phyloP scores from a whole-genome alignment of 257 asterid species.

The Salvia miltiorrhiza region DNA sequence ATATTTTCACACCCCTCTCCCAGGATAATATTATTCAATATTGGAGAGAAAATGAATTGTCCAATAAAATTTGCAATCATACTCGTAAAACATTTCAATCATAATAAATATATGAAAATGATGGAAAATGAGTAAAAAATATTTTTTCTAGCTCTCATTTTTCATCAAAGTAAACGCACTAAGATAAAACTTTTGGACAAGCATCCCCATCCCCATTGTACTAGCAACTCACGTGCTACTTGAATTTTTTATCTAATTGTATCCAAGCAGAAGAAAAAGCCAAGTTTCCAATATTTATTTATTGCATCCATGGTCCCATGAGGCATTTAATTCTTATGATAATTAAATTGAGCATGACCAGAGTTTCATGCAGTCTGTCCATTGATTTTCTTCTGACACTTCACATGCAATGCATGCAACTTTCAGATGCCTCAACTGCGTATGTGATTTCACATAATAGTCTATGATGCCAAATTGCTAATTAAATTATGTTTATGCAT shows the following conservation, averaged over 20 bases:
- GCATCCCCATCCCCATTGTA: not conserved
- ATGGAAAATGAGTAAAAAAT: no score
- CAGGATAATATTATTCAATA: no score
- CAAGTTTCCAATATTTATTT: not conserved
- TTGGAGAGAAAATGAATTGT: no score
- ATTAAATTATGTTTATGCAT: not conserved
- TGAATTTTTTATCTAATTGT: not conserved
- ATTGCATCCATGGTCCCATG: not conserved
- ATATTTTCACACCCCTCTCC: no score
- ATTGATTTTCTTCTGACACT: conserved; percentile 12
- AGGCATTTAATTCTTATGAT: not conserved
- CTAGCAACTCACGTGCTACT: not conserved
- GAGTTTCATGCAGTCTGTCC: not conserved
- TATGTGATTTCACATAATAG: no score
- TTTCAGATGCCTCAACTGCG: no score
- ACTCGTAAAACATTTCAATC: no score
- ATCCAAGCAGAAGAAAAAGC: not conserved
- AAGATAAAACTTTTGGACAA: not conserved
- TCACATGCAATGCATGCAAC: not conserved
- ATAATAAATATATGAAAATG: no score
- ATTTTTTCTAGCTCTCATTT: no score
- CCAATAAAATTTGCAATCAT: no score
- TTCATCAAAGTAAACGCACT: no score
- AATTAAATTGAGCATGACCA: not conserved
- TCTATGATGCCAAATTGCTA: not conserved